Evolutionary conservation across 2,329 filamentous ascomycete genomes (phyloP), one percentile per base, ranked within the genome.

Genomic region (Dryadomyces quercivorus): DNA sequence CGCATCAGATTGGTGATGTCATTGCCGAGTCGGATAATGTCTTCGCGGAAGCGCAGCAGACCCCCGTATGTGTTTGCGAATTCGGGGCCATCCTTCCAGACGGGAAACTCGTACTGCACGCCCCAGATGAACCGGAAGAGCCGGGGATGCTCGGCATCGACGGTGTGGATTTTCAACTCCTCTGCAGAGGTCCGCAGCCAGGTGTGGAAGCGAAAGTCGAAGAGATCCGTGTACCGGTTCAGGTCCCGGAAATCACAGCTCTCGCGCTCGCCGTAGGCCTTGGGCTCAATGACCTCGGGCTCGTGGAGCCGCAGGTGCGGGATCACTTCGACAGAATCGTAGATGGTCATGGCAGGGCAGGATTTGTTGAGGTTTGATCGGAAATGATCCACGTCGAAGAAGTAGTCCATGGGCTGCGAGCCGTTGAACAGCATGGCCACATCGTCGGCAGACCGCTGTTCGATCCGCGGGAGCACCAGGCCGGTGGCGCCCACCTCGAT

Each of bases 311-410:
- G 61, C 5, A 64, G 61, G 42, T 69, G 61, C 1, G 72, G 71
- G 34, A 77, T 66, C 40, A 69, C 65, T 8, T 64, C 62, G 2
- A 67, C 58, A 1, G 62, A 60, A 53, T 70, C 62, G 59, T 73
- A 74, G 31, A 76, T 58, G 2, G 63, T 67, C 50, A 77, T 70
- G 57, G 71, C 67, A 0, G 72, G 72, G 55, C 73, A 77, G 38
- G 65, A 65, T 2, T 58, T 56, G 5, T 54, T 54, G 51, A 75
- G 64, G 13, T 66, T 64, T 18, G 63, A 55, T 26, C 66, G 68
- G 63, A 77, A 76, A 60, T 74, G 71, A 13, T 63, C 57, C 52
- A 71, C 68, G 59, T 76, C 72, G 50, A 76, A 76, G 61, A 76
- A 75, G 59, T 75, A 75, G 48, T 63, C 60, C 53, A 77, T 71